phyloP scores from a whole-genome alignment of 2,329 filamentous ascomycete genomes.

The Fusarium floridanum region DNA sequence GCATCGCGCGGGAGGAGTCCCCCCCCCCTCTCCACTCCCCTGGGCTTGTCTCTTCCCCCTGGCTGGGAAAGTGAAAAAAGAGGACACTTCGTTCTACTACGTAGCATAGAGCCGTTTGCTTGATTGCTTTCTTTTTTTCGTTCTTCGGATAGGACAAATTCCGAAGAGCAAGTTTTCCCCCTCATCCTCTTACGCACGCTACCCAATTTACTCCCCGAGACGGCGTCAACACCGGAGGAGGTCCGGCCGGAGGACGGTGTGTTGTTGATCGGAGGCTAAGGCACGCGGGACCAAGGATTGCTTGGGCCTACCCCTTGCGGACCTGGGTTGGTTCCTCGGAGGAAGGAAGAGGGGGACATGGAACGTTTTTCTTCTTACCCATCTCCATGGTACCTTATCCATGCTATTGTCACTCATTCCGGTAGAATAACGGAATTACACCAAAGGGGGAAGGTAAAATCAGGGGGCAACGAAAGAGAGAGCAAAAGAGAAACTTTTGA shows the following conservation, averaged over 20 bases:
- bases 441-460: constrained; percentile 36
- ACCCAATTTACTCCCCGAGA: neutral
- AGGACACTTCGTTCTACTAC: neutral
- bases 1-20: neutral
- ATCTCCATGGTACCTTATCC: neutral
- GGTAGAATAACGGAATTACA: neutral
- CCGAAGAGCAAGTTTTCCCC: neutral
- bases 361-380: neutral
- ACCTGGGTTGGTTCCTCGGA: neutral
- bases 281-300: neutral
- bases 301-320: neutral
- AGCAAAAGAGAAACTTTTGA: neutral
- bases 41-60: neutral
- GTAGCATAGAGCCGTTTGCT: neutral
- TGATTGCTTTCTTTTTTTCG: neutral
- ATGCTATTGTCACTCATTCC: neutral
- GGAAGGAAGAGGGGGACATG: neutral
- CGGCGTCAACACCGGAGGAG: neutral
- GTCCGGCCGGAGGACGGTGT: constrained; percentile 4
- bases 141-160: neutral
- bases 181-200: neutral
- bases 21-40: neutral
- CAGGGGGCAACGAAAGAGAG: constrained; percentile 17
- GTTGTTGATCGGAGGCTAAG: neutral
- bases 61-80: neutral